These are phyloP conservation scores for Aschersonia sp. DNA, from an alignment of 2,329 filamentous ascomycete species.

Conservation along the genomic window DNA sequence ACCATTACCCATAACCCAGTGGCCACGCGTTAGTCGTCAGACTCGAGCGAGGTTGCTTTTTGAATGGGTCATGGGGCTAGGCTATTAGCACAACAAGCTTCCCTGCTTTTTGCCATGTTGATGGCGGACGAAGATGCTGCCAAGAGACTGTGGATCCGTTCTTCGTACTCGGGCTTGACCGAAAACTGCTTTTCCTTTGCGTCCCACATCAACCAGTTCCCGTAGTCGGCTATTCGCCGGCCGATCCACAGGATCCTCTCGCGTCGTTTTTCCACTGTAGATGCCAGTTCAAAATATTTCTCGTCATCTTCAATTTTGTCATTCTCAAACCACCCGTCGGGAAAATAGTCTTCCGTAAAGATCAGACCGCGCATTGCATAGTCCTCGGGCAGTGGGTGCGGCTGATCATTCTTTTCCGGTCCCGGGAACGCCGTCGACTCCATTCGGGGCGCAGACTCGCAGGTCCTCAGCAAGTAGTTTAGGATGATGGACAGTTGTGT, in stretches of 20 bases:
- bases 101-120: too few species aligned
- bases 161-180: conserved; percentile 1
- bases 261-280: conserved; percentile 40
- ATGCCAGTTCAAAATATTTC: conserved; percentile 45
- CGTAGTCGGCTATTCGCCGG: conserved; percentile 25
- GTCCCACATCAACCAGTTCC: conserved; percentile 30
- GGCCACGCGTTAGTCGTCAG: too few species aligned
- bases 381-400: conserved; percentile 52
- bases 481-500: conserved; percentile 21
- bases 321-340: conserved; percentile 40
- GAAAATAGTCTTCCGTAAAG: conserved; percentile 45
- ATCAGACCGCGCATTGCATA: conserved; percentile 49
- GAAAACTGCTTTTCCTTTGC: conserved; percentile 19
- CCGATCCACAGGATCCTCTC: conserved; percentile 47
- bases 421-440: conserved; percentile 30
- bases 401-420: conserved; percentile 24
- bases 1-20: too few species aligned
- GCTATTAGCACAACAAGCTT: too few species aligned
- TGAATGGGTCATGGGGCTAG: too few species aligned
- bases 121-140: too few species aligned
- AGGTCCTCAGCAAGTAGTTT: conserved; percentile 18
- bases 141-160: too few species aligned
- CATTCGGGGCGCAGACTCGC: conserved; percentile 19
- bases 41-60: too few species aligned
- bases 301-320: conserved; percentile 53